These are phyloP conservation scores for Pontederia crassipes DNA, from an alignment of 176 grass and related monocot genomes.

Conservation along the genomic window DNA sequence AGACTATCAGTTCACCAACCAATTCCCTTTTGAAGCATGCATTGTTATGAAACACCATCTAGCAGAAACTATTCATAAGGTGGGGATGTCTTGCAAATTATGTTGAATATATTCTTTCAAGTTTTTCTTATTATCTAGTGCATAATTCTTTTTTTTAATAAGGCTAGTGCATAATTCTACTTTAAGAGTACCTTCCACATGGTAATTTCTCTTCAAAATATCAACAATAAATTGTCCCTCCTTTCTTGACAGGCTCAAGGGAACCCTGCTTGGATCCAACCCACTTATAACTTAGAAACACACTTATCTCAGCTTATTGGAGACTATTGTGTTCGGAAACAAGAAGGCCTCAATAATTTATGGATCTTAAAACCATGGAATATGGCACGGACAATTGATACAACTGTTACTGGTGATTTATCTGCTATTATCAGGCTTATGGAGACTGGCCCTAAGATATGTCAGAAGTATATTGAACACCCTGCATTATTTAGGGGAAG, in stretches of 20 bases:
- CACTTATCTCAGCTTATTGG: conserved; percentile 89
- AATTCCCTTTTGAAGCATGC: conserved; percentile 96
- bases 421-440: conserved; percentile 86
- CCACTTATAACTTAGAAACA: conserved; percentile 92
- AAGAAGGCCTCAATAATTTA: conserved; percentile 59
- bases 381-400: conserved; percentile 96
- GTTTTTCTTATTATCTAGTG: too few relatives aligned
- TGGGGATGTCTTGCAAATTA: conserved; percentile 3
- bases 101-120: conserved; percentile 1
- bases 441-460: conserved; percentile 98
- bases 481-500: conserved; percentile 74
- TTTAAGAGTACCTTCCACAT: too few relatives aligned
- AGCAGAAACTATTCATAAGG: conserved; percentile 81
- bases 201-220: too few relatives aligned
- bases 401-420: conserved; percentile 69
- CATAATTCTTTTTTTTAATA: too few relatives aligned
- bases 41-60: conserved; percentile 97
- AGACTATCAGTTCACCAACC: conserved; percentile 75
- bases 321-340: conserved; percentile 58
- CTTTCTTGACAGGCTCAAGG: conserved; percentile 67
- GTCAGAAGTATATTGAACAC: conserved; percentile 87
- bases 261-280: conserved; percentile 87
- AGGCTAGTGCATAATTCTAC: neutral
- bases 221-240: too few relatives aligned
- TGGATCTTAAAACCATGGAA: conserved; percentile 99